phyloP scores from a whole-genome alignment of 2,329 filamentous ascomycete genomes.

The Ophiostoma pallidulum region DNA sequence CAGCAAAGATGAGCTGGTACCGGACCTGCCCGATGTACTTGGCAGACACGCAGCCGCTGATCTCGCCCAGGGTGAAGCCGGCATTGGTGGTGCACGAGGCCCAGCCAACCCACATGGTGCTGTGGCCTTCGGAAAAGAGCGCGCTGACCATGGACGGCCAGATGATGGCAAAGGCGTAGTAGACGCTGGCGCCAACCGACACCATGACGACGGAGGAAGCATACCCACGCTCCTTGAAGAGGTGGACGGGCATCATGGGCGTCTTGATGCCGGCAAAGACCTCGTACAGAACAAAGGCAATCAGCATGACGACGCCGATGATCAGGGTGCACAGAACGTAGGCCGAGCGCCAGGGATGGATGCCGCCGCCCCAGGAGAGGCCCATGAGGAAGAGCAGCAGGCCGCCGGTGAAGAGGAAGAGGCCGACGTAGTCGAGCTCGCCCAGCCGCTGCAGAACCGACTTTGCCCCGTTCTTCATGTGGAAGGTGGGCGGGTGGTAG shows the following conservation, averaged over 20 bases:
- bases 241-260: conserved; percentile 27
- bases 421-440: conserved; percentile 38
- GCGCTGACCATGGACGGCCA: conserved; percentile 21
- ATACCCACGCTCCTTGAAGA: conserved; percentile 26
- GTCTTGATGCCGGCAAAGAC: conserved; percentile 25
- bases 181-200: conserved; percentile 25
- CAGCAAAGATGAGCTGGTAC: conserved; percentile 20
- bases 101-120: conserved; percentile 15
- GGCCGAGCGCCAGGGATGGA: conserved; percentile 31
- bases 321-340: conserved; percentile 14
- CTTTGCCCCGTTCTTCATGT: conserved; percentile 13
- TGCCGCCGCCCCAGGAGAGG: conserved; percentile 35
- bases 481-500: conserved; percentile 17
- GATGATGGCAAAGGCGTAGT: conserved; percentile 26
- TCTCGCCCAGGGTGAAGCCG: conserved; percentile 5
- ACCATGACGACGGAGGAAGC: conserved; percentile 20
- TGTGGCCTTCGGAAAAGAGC: conserved; percentile 18
- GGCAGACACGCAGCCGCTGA: too few species aligned
- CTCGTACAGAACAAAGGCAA: conserved; percentile 18
- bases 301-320: conserved; percentile 15
- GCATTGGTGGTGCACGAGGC: conserved; percentile 20
- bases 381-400: conserved; percentile 38
- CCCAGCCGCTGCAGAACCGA: conserved; percentile 12
- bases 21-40: conserved; percentile 16
- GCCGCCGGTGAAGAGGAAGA: conserved; percentile 37